Conservation (phyloP, 495 filamentous ascomycete species). For the Penicillium manginii region DNA sequence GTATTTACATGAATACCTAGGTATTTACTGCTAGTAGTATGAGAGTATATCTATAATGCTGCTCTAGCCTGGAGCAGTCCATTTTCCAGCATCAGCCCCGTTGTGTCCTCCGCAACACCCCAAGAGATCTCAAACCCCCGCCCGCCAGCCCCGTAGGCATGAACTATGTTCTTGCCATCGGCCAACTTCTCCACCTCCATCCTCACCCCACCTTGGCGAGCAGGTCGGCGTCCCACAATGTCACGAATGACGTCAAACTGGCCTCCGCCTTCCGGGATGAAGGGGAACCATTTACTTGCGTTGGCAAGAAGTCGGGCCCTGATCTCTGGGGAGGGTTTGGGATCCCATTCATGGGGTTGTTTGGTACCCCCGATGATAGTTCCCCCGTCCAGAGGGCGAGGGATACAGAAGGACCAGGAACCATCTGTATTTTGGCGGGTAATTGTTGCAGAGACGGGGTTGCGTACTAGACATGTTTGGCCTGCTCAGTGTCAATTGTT, state of each 20-base stretch:
- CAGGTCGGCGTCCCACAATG: conserved; percentile 49
- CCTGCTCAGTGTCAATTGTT: conserved; percentile 17
- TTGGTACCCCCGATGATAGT: conserved; percentile 69
- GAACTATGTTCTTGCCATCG: conserved; percentile 46
- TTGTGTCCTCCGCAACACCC: conserved; percentile 46
- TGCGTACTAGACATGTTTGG: conserved; percentile 51
- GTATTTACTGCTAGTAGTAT: no score
- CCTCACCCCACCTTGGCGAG: conserved; percentile 48
- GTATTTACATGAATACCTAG: neutral
- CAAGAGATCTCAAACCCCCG: conserved; percentile 56
- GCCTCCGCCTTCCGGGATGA: conserved; percentile 36
- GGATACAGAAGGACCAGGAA: conserved; percentile 63
- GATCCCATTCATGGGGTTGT: conserved; percentile 59
- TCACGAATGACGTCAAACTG: conserved; percentile 51
- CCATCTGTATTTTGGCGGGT: conserved; percentile 63
- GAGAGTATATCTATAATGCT: conserved; percentile 22
- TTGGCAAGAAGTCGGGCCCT: conserved; percentile 50
- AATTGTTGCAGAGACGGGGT: conserved; percentile 54
- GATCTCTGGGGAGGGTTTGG: conserved; percentile 48
- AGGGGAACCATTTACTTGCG: conserved; percentile 50
- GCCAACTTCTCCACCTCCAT: conserved; percentile 42
- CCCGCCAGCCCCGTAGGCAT: conserved; percentile 67
- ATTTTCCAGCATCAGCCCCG: conserved; percentile 34
- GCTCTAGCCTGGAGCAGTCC: conserved; percentile 34
- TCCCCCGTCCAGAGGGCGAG: conserved; percentile 60